Conservation (phyloP, 371 early-diverging fungal genomes). For the Actinomucor elegans region DNA sequence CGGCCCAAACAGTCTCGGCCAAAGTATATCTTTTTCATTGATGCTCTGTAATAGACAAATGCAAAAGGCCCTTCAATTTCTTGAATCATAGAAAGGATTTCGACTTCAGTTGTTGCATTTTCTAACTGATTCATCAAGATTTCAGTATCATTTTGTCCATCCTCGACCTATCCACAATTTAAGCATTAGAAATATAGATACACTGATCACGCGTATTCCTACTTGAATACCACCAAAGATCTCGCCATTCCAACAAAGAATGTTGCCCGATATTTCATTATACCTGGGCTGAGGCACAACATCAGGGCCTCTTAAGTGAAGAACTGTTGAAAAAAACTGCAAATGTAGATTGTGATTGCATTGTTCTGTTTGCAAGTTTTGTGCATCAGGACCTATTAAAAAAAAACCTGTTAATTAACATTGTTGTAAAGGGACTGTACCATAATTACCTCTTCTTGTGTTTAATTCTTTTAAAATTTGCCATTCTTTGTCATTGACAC, state of each 20-base stretch:
- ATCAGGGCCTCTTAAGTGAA: slow-evolving; percentile 75
- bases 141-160: slow-evolving; percentile 56
- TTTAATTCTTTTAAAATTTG: slow-evolving; percentile 42
- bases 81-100: slow-evolving; percentile 46
- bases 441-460: slow-evolving; percentile 43
- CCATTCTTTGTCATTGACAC: slow-evolving; percentile 30
- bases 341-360: slow-evolving; percentile 2
- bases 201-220: neutral
- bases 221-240: slow-evolving; percentile 74
- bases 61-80: slow-evolving; percentile 78
- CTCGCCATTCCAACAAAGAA: slow-evolving; percentile 85
- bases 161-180: slow-evolving; percentile 18
- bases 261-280: slow-evolving; percentile 41
- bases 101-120: slow-evolving; percentile 5
- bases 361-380: slow-evolving; percentile 16
- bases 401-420: neutral
- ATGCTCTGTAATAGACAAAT: slow-evolving; percentile 65
- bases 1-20: slow-evolving; percentile 85
- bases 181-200: neutral
- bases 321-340: slow-evolving; percentile 67
- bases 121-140: slow-evolving; percentile 48
- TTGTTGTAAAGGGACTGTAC: neutral
- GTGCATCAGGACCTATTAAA: slow-evolving; percentile 49
- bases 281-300: slow-evolving; percentile 71
- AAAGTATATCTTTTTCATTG: slow-evolving; percentile 64